A percentile compares a stretch with the other conserved stretches of the same genome.
phyloP scores from a whole-genome alignment of 2,329 filamentous ascomycete species.

The Rhynchosporium graminicola region DNA sequence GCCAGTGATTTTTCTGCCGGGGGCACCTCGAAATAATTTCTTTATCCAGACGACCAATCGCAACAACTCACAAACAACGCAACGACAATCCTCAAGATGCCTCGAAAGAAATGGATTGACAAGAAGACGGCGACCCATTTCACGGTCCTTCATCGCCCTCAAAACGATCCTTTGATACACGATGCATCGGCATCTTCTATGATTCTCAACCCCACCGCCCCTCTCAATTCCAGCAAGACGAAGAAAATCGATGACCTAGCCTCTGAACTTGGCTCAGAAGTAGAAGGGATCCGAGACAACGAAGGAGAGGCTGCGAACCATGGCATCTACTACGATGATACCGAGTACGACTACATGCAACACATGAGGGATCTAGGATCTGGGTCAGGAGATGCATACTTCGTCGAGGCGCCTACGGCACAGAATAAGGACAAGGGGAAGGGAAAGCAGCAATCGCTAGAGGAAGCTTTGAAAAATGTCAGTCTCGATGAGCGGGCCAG shows the following conservation, averaged over 20 bases:
- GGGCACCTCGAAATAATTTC: slow-evolving; percentile 17
- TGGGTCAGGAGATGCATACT: slow-evolving; percentile 71
- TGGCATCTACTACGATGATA: slow-evolving; percentile 93
- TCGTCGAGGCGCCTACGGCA: slow-evolving; percentile 72
- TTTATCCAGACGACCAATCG: not conserved
- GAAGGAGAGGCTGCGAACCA: slow-evolving; percentile 95
- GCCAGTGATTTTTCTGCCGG: slow-evolving; percentile 23
- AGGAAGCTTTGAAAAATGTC: slow-evolving; percentile 74
- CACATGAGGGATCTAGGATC: slow-evolving; percentile 86
- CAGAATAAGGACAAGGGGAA: slow-evolving; percentile 72
- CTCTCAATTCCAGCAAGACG: slow-evolving; percentile 53
- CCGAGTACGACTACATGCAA: slow-evolving; percentile 99
- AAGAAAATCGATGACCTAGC: slow-evolving; percentile 75
- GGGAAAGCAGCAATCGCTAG: slow-evolving; percentile 73
- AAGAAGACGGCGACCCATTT: slow-evolving; percentile 94
- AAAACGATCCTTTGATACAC: slow-evolving; percentile 97
- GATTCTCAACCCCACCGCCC: slow-evolving; percentile 74
- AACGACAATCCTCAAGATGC: slow-evolving; percentile 43
- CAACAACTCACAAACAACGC: slow-evolving; percentile 30
- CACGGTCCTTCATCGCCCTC: slow-evolving; percentile 89
- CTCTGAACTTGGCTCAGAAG: slow-evolving; percentile 71
- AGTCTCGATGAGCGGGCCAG: slow-evolving; percentile 55
- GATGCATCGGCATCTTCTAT: slow-evolving; percentile 85
- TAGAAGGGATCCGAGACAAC: slow-evolving; percentile 71
- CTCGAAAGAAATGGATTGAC: slow-evolving; percentile 55